Percentiles rank a stretch among this genome's conserved stretches.
These are phyloP conservation scores for Wallacemonas collosoma DNA, from an alignment of 208 protist species.

Conservation along the genomic window DNA sequence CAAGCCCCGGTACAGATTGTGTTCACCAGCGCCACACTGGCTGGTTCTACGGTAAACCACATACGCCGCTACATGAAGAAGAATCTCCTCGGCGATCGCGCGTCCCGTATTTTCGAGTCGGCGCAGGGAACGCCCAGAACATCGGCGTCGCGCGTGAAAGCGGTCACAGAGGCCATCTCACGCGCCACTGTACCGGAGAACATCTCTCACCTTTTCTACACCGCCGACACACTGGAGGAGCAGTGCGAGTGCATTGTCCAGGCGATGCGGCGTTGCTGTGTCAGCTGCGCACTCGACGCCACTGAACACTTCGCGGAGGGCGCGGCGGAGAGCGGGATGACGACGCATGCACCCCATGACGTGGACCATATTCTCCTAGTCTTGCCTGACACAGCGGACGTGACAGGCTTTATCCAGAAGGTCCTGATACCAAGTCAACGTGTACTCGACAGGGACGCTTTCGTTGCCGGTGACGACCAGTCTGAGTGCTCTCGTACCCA, in stretches of 20 bases:
- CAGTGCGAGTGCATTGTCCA: conserved; percentile 63
- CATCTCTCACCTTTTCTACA: conserved; percentile 83
- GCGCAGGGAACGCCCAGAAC: not conserved
- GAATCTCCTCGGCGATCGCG: conserved; percentile 68
- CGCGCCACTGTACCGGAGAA: conserved; percentile 60
- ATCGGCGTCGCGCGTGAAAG: conserved; percentile 14
- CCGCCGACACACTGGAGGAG: conserved; percentile 74
- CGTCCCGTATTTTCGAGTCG: conserved; percentile 76
- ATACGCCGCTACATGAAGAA: conserved; percentile 90
- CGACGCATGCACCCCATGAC: not conserved
- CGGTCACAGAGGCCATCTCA: conserved; percentile 44
- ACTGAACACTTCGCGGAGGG: not conserved
- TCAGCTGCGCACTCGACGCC: not conserved
- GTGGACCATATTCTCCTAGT: conserved; percentile 51
- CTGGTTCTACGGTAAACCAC: conserved; percentile 86
- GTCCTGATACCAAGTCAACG: conserved; percentile 62
- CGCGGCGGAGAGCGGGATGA: not conserved
- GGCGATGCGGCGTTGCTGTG: conserved; percentile 40
- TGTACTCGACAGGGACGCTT: not conserved
- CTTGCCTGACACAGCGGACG: conserved; percentile 58
- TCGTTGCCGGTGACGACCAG: too few species aligned
- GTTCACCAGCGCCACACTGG: conserved; percentile 87
- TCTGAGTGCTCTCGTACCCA: too few species aligned
- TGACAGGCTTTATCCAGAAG: conserved; percentile 43
- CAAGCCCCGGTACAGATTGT: conserved; percentile 87